A percentile compares a stretch with the other conserved stretches of the same genome.
Conservation (phyloP, 2,329 filamentous ascomycete genomes). For the Xylaria sp. region DNA sequence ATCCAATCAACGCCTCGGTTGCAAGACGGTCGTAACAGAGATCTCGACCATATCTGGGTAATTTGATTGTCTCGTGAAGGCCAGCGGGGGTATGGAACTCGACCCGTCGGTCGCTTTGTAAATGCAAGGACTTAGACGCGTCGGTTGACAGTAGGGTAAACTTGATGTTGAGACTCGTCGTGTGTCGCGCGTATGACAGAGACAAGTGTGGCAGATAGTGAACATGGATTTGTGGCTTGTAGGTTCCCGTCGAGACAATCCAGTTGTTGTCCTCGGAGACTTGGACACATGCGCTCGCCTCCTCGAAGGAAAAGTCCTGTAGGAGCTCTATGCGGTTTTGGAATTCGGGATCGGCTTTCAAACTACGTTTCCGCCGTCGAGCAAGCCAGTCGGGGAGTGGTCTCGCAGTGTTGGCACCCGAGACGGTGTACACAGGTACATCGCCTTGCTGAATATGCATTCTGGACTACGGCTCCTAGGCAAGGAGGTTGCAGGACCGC, state of each 20-base stretch:
- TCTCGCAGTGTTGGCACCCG: slow-evolving; percentile 86
- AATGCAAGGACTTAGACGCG: slow-evolving; percentile 92
- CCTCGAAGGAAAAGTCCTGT: slow-evolving; percentile 97
- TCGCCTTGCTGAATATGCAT: slow-evolving; percentile 88
- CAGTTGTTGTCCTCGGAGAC: slow-evolving; percentile 94
- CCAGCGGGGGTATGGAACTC: slow-evolving; percentile 80
- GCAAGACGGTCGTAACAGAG: slow-evolving; percentile 76
- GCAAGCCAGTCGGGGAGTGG: slow-evolving; percentile 94
- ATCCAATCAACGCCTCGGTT: slow-evolving; percentile 85
- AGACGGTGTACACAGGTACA: slow-evolving; percentile 93
- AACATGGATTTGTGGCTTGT: slow-evolving; percentile 86
- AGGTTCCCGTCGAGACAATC: slow-evolving; percentile 92
- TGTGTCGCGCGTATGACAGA: slow-evolving; percentile 90
- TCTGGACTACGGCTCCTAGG: slow-evolving; percentile 30
- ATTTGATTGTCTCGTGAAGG: slow-evolving; percentile 86
- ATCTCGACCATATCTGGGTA: slow-evolving; percentile 86
- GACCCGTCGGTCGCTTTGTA: slow-evolving; percentile 89
- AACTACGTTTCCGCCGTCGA: slow-evolving; percentile 84
- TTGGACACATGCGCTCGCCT: slow-evolving; percentile 89
- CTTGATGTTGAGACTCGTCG: slow-evolving; percentile 88
- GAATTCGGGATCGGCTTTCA: slow-evolving; percentile 93
- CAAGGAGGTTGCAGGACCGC: slow-evolving; percentile 6
- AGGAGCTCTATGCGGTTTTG: slow-evolving; percentile 93
- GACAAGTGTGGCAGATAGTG: slow-evolving; percentile 94
- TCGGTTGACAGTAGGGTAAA: slow-evolving; percentile 90